phyloP scores from a whole-genome alignment of 2,329 filamentous ascomycete species.

The Xenosphaeropsis pyriputrescens region DNA sequence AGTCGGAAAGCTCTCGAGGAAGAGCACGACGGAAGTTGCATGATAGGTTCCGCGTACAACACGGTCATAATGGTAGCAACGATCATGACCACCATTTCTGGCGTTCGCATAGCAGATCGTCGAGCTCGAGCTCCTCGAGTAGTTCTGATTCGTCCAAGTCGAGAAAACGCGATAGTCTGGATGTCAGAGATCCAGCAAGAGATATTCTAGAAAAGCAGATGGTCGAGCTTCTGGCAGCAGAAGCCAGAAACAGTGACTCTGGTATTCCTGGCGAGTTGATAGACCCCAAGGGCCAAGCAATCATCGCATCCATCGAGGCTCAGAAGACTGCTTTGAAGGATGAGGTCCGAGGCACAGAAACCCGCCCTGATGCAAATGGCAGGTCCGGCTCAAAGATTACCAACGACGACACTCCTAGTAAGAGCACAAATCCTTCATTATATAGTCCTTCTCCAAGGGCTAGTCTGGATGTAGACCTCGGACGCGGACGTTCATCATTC shows the following conservation, averaged over 20 bases:
- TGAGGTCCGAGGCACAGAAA: conserved; percentile 1
- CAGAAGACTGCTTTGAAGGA: conserved; percentile 5
- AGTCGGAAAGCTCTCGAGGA: conserved; percentile 36
- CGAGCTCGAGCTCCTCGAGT: too few relatives aligned
- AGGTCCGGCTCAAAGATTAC: conserved; percentile 7
- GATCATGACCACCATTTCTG: conserved; percentile 34
- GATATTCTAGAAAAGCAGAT: conserved; percentile 47
- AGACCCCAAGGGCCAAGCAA: conserved; percentile 2
- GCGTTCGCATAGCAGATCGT: conserved; percentile 34
- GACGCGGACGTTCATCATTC: conserved; percentile 21
- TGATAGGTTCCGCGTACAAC: conserved; percentile 38
- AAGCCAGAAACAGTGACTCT: conserved; percentile 22
- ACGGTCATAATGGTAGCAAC: conserved; percentile 40
- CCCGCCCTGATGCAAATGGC: conserved; percentile 6
- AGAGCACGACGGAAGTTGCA: conserved; percentile 45
- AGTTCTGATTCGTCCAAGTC: conserved; percentile 46
- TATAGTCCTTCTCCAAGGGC: conserved; percentile 9
- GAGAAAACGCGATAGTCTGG: conserved; percentile 26
- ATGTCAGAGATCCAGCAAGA: conserved; percentile 28
- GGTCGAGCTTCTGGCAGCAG: conserved; percentile 42
- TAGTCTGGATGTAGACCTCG: conserved; percentile 33
- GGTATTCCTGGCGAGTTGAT: conserved; percentile 4
- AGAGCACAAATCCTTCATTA: too few relatives aligned
- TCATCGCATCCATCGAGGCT: conserved; percentile 6
- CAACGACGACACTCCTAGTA: background rate